Evolutionary conservation across 768 basidiomycete genomes (phyloP), one percentile per base, ranked within the genome.

Genomic region (Lyophyllum semitale): DNA sequence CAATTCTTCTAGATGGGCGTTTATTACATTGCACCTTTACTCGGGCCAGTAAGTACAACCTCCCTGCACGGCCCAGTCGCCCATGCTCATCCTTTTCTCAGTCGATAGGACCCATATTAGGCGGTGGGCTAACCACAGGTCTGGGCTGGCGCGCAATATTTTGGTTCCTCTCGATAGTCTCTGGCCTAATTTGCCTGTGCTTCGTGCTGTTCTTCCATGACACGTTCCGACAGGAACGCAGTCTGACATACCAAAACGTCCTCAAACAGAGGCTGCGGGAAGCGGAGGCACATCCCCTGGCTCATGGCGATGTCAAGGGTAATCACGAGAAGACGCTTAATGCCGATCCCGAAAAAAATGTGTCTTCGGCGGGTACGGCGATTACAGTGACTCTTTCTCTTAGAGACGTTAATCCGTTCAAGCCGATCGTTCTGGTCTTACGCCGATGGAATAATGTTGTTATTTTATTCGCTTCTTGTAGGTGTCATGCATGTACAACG

Each of bases 171-270:
- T 74, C 81, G 1, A 84, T 85, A 29, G 77, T 87, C 51, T 81
- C 81, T 8, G 84, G 83, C 1, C 26, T 77, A 30, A 80, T 79
- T 48, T 73, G 83, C 48, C 41, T 84, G 35, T 70, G 77, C 18
- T 91, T 92, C 68, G 51, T 88, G 30, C 68, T 87, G 22, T 73
- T 88, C 64, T 91, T 94, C 74, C 83, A 81, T 54, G 93, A 95
- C 63, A 92, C 92, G 0, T 95, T 91, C 73, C 82, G 93, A 17
- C 74, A 80, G 51, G 91, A 94, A 63, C 86, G 95, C 41, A 95
- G 92, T 51, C 71, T 89, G 22, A 82, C 84, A 2, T 96, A 95
- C 68, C 89, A 91, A 65, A 76, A 77, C 33, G 84, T 85, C 0
- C 71, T 91, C 40, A 79, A 74, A 57, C 71, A 76, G 44, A 76